Evolutionary conservation across 1,284 basidiomycete genomes (phyloP), one percentile per base, ranked within the genome.

Genomic region (Ustilago curta): DNA sequence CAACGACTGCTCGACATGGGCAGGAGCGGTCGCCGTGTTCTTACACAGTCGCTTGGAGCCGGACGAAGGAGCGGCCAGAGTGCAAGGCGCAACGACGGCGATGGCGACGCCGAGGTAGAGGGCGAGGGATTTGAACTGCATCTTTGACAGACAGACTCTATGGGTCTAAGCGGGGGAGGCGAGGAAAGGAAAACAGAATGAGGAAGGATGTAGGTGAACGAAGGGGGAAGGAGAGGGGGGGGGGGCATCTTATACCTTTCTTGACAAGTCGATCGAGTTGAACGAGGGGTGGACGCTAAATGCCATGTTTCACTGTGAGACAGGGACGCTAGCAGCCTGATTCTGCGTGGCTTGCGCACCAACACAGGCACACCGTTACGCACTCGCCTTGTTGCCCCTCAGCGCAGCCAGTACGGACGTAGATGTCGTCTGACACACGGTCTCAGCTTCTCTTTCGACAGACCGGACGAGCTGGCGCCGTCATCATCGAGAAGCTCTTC

Each of bases 61-160:
- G 9, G 35, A 37, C 12, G 35, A 37, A 37, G 68, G 62, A 11
- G 43, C 58, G 5, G 62, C 62, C 9, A 70, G 14, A 25, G 57
- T 58, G 21, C 52, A 58, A 27, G 68, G 68, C 6, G 61, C 37
- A 16, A 59, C 62, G 23, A 59, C 25, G n/a, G 49, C 47, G 7
- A 70, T 11, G 37, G 57, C 49, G 23, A 59, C 48, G 43, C 61
- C 49, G 44, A 65, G 23, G 53, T 61, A 55, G 21, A 65, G 31
- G 19, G 68, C 53, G 29, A 70, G 54, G 16, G 32, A 32, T 50
- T 55, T 70, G 68, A 70, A 65, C 50, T 65, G 68, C 68, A 70
- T 70, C 55, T 43, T 43, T 61, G 53, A 35, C 4, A 2, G 6
- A 23, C n/a, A 18, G 31, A 48, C 4, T 57, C 43, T 54, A 45